Base-by-base conservation (phyloP, 1,139 yeast species). In the Pichia sp. region DNA sequence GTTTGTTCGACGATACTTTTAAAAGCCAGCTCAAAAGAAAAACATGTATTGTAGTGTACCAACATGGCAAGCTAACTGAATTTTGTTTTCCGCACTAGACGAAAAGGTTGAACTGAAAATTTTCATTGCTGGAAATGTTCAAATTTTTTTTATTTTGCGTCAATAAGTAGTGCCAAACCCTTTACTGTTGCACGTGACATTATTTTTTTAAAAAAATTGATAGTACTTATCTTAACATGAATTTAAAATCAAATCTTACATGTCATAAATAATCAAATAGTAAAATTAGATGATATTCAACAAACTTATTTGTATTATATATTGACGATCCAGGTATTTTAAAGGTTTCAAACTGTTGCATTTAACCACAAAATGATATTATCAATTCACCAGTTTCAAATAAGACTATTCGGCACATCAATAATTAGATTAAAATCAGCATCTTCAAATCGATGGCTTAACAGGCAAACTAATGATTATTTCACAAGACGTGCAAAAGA, bases 391-490 rank as follows among this genome's bases (percentile, higher is more conserved):
- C 26, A 27, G 6, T 9, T 23, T 2, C 32, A 27, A 35, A n/a
- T 20, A 23, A 31, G 40, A 26, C 39, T 12, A 20, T 39, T 44
- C 29, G 24, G 12, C 9, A 37, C 42, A n/a, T 33, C 44, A 3
- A 2, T 5, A 6, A 28, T 2, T 20, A 6, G 30, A 28, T 23
- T 35, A 9, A 40, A 40, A 26, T 37, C 73, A 1, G 56, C 70
- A n/a, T 77, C 84, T 1, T 84, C 94, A 0, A 68, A 67, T 31
- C 66, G 81, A 52, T 89, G 97, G 97, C 63, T 87, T 2, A 70
- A 75, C 30, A 73, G 97, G 46, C 94, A 85, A 51, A 63, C 66
- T 32, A 69, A 65, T 24, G 97, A 89, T 61, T 68, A 59, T 37
- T 87, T 71, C 61, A 72, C 87, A 3, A 70, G 74, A 44, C 80